Base-by-base conservation (phyloP, 257 asterid genomes). In the Penstemon davidsonii region DNA sequence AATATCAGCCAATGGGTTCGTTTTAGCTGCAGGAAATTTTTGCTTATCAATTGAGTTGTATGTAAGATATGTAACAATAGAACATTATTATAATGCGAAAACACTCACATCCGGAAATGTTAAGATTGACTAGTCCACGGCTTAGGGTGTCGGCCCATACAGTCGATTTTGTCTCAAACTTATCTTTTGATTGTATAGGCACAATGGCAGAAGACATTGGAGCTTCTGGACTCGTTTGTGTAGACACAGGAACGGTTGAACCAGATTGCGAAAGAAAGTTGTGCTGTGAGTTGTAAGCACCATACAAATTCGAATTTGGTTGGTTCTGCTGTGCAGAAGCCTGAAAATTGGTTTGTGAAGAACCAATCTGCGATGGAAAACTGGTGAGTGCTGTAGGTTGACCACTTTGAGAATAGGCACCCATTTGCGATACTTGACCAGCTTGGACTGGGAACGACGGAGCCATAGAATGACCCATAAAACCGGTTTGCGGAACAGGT, bases 91-190 rank as follows among this genome's bases (percentile, higher is more conserved):
- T 25, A 50, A 11, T 9, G 64, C 13, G 13, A 72, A 25, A 25
- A 38, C 61, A 80, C 96, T 80, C 80, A 94, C 99, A n/a, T 77
- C 99, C 99, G 67, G 99, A 94, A 40, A 94, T 91, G 70, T 94
- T 90, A 72, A 94, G 79, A 82, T 94, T 77, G 81, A 94, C 96
- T 65, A 94, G 80, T 62, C 99, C 99, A 7, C 97, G 96, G 79
- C 87, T 91, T 77, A 94, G 86, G 54, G 99, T 91, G 81, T 94
- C 99, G 0, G 96, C 85, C 99, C 99, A 94, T 65, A 94, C 90
- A 15, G 96, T 81, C 59, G 99, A 94, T 77, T 94, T 94, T 7
- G 96, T 88, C 84, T 91, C 95, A 64, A 94, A 94, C 86, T 90
- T 93, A 71, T 87, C 91, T 12, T 83, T 78, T 39, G 89, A 75